phyloP scores from a whole-genome alignment of 108 stramenopile species.

The Cylindrotheca closterium region DNA sequence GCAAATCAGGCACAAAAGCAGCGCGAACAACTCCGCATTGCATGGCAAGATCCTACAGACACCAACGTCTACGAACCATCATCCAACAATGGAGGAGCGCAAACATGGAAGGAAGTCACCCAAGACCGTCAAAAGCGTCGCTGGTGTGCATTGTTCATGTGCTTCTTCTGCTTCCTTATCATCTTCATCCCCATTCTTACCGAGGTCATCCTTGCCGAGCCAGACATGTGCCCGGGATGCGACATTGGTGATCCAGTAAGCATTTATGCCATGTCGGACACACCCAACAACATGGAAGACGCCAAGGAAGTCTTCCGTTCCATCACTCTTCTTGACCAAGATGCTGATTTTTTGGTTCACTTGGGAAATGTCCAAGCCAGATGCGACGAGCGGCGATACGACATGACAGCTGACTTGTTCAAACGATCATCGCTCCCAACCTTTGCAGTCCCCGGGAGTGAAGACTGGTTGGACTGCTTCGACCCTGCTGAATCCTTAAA shows the following conservation, averaged over 20 bases:
- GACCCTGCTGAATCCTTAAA: constrained; percentile 31
- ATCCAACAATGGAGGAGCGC: too few species aligned
- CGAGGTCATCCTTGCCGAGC: background rate
- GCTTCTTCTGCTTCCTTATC: constrained; percentile 2
- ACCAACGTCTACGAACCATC: constrained; percentile 2
- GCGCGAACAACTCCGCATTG: constrained; percentile 23
- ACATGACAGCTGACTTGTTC: constrained; percentile 38
- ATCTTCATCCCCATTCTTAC: background rate
- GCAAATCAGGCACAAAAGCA: constrained; percentile 2
- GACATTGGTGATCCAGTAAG: constrained; percentile 29
- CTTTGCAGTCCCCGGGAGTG: constrained; percentile 67
- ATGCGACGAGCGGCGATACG: constrained; percentile 56
- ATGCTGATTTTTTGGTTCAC: constrained; percentile 75
- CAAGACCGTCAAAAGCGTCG: constrained; percentile 32
- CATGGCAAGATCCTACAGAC: constrained; percentile 20
- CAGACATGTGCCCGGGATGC: background rate
- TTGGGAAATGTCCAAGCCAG: constrained; percentile 70
- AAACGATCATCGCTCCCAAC: constrained; percentile 56
- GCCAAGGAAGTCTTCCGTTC: constrained; percentile 47
- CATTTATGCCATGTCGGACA: constrained; percentile 75
- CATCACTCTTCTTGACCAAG: constrained; percentile 43
- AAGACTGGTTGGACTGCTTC: constrained; percentile 77
- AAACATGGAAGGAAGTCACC: constrained; percentile 44
- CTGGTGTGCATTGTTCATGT: constrained; percentile 8
- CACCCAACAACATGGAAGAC: constrained; percentile 50